Conservation (phyloP, 352 stramenopile species). For the Globisporangium splendens region DNA sequence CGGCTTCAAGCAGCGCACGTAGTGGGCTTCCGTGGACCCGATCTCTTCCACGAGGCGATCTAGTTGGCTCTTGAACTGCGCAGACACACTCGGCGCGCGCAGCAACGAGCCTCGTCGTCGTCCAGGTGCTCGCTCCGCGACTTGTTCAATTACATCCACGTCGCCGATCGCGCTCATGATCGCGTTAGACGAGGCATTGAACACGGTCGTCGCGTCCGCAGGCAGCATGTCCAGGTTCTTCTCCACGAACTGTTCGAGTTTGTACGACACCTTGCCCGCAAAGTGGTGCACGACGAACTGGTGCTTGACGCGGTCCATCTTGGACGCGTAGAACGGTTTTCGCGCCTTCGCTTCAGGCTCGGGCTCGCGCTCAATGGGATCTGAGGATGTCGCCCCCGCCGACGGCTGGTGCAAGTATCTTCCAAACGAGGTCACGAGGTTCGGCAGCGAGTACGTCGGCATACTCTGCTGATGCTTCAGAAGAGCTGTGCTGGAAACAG, state of each 20-base stretch:
- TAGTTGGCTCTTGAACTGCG: constrained; percentile 94
- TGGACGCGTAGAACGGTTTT: constrained; percentile 67
- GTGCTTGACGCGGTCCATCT: constrained; percentile 36
- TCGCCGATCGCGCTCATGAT: constrained; percentile 14
- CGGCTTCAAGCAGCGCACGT: constrained; percentile 98
- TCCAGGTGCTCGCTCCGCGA: constrained; percentile 14
- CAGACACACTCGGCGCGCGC: constrained; percentile 68
- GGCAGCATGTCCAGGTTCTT: constrained; percentile 92
- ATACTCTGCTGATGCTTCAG: constrained; percentile 33
- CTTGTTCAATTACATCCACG: constrained; percentile 43
- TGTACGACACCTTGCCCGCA: constrained; percentile 79
- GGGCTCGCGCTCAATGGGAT: constrained; percentile 38
- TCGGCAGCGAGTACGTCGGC: constrained; percentile 45
- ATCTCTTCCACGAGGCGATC: constrained; percentile 92
- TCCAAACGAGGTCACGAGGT: constrained; percentile 64
- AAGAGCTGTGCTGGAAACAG: constrained; percentile 9
- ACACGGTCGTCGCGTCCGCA: constrained; percentile 47
- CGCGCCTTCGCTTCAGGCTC: constrained; percentile 22
- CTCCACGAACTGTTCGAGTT: constrained; percentile 71
- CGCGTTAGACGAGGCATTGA: not conserved
- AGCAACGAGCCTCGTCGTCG: constrained; percentile 29
- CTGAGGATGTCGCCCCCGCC: not conserved
- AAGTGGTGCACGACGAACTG: constrained; percentile 87
- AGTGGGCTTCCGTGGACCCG: constrained; percentile 93
- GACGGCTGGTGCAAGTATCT: constrained; percentile 55